A percentile compares a stretch with the other conserved stretches of the same genome.
These are phyloP conservation scores for Tylopilus sp. DNA, from an alignment of 768 basidiomycete species.

Conservation along the genomic window DNA sequence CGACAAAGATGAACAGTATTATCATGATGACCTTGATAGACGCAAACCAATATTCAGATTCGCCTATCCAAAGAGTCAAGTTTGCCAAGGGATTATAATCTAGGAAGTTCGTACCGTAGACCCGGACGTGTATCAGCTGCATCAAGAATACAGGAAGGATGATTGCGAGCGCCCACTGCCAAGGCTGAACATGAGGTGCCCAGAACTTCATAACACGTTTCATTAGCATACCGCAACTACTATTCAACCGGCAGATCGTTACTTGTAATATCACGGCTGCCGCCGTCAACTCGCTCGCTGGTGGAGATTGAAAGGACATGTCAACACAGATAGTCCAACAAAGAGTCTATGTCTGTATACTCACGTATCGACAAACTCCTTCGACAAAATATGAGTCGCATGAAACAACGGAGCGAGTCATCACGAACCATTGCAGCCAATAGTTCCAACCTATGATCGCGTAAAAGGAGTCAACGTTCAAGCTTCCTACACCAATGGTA, in stretches of 20 bases:
- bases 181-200: conserved; percentile 46
- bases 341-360: conserved; percentile 5
- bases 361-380: conserved; percentile 41
- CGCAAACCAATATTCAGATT: conserved; percentile 63
- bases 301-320: conserved; percentile 8
- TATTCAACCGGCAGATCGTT: background rate
- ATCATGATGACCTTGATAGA: conserved; percentile 63
- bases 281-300: conserved; percentile 57
- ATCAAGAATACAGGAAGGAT: conserved; percentile 50
- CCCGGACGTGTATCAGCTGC: conserved; percentile 54
- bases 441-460: conserved; percentile 54
- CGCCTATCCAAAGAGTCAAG: conserved; percentile 35
- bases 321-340: background rate
- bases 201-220: conserved; percentile 31
- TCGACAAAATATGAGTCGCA: background rate
- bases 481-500: background rate
- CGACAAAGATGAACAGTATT: conserved; percentile 57
- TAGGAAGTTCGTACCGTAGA: conserved; percentile 43
- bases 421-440: conserved; percentile 46
- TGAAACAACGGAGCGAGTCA: background rate
- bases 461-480: background rate
- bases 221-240: background rate
- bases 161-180: conserved; percentile 57
- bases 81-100: background rate
- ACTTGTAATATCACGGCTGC: conserved; percentile 52